phyloP scores from a whole-genome alignment of 495 filamentous ascomycete species.

The Penicillium chermesinum region DNA sequence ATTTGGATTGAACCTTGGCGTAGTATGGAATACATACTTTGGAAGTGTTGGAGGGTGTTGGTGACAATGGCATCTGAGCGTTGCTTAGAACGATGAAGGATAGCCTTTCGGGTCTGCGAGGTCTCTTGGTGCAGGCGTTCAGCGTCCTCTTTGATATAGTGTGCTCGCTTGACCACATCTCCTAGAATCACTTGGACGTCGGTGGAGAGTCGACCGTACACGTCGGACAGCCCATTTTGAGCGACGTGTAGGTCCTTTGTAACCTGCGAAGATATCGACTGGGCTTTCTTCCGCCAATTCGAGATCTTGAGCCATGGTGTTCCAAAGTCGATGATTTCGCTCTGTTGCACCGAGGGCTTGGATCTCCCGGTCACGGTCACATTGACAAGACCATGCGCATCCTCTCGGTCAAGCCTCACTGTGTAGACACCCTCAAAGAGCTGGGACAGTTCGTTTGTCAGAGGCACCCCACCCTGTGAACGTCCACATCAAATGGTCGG shows the following conservation, averaged over 20 bases:
- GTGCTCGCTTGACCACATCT: constrained; percentile 42
- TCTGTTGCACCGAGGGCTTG: constrained; percentile 49
- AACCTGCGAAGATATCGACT: constrained; percentile 36
- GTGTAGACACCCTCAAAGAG: constrained; percentile 57
- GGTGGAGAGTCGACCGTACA: constrained; percentile 43
- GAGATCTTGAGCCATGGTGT: constrained; percentile 56
- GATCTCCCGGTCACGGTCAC: constrained; percentile 51
- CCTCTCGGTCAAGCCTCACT: constrained; percentile 50
- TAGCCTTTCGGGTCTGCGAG: constrained; percentile 20
- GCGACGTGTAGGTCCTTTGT: constrained; percentile 39
- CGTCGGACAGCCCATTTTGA: constrained; percentile 37
- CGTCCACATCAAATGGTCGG: constrained; percentile 47
- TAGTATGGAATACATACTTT: constrained; percentile 27
- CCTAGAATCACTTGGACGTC: constrained; percentile 47
- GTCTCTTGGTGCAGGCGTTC: constrained; percentile 25
- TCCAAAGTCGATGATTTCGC: constrained; percentile 54
- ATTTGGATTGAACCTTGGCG: constrained; percentile 26
- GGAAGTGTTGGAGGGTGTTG: constrained; percentile 33
- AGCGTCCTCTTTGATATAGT: constrained; percentile 31
- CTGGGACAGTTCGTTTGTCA: constrained; percentile 47
- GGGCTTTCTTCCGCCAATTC: constrained; percentile 51
- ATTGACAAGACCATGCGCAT: constrained; percentile 55
- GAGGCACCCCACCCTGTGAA: constrained; percentile 38
- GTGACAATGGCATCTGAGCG: constrained; percentile 31
- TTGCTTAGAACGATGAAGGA: constrained; percentile 36